Percentiles rank a stretch among this genome's conserved stretches.
Conservation (phyloP, 2,329 filamentous ascomycete species). For the Teratosphaeria gauchensis region DNA sequence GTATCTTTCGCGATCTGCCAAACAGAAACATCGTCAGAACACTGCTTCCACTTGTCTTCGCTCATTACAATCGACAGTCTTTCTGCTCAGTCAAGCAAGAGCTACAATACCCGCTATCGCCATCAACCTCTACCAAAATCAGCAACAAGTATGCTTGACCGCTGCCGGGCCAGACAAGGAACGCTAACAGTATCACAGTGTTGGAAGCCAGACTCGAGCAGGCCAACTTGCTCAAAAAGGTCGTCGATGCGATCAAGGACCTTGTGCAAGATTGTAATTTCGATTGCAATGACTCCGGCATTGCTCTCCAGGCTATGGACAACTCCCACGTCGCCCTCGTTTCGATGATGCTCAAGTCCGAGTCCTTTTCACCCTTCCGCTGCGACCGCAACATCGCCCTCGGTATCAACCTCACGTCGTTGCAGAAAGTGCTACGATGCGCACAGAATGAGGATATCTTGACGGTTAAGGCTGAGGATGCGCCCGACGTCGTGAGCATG, state of each 20-base stretch:
- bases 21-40: background rate
- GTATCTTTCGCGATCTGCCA: background rate
- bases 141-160: background rate
- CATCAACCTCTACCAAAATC: background rate
- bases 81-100: background rate
- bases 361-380: constrained; percentile 87
- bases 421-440: constrained; percentile 93
- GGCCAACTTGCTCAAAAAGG: constrained; percentile 90
- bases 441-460: constrained; percentile 91
- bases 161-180: background rate
- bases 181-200: constrained; percentile 36
- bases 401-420: constrained; percentile 89
- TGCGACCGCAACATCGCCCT: constrained; percentile 99
- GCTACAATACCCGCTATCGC: background rate
- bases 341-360: constrained; percentile 96
- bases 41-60: background rate
- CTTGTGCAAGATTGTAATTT: constrained; percentile 99
- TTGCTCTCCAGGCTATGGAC: constrained; percentile 98
- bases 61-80: background rate
- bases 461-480: constrained; percentile 94
- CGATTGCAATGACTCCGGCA: constrained; percentile 99
- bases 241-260: constrained; percentile 98
- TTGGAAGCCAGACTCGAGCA: constrained; percentile 96
- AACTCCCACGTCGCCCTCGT: constrained; percentile 99
- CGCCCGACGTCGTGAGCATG: constrained; percentile 89